Conservation (phyloP, 2,329 filamentous ascomycete species). For the Blastomyces gilchristii region DNA sequence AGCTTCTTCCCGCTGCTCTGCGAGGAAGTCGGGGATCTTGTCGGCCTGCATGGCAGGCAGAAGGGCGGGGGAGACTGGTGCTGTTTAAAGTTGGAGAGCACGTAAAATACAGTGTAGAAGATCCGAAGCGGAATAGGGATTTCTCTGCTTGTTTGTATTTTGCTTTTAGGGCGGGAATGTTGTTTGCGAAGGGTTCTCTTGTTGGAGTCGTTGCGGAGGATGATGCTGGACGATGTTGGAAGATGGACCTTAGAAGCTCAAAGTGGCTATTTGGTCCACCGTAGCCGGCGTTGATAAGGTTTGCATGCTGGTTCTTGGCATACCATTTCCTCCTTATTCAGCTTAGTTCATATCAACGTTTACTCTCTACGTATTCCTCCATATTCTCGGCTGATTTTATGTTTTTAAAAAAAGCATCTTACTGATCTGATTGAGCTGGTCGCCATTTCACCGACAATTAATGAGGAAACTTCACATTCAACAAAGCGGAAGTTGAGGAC, state of each 20-base stretch:
- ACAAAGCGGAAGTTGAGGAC: no score
- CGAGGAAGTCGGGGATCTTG: slow-evolving; percentile 82
- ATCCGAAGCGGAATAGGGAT: not conserved
- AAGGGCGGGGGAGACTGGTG: not conserved
- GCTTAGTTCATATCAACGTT: no score
- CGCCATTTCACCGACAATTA: no score
- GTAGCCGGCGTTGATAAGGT: no score
- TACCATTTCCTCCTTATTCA: no score
- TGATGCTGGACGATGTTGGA: not conserved
- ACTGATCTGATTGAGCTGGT: no score
- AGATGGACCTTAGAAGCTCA: not conserved
- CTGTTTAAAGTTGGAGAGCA: not conserved
- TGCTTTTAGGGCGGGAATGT: not conserved
- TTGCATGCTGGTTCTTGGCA: no score
- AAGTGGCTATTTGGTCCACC: no score
- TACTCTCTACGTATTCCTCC: no score
- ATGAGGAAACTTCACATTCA: no score
- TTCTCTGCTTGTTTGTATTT: not conserved
- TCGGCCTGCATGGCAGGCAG: slow-evolving; percentile 62
- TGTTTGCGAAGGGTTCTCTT: not conserved
- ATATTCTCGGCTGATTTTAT: no score
- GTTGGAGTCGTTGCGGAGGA: not conserved
- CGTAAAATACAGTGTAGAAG: not conserved
- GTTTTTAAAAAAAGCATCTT: no score
- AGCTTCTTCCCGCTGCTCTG: slow-evolving; percentile 76